A percentile compares a stretch with the other conserved stretches of the same genome.
These are phyloP conservation scores for Heliamphora pulchella DNA, from an alignment of 179 eudicot species.

Conservation along the genomic window DNA sequence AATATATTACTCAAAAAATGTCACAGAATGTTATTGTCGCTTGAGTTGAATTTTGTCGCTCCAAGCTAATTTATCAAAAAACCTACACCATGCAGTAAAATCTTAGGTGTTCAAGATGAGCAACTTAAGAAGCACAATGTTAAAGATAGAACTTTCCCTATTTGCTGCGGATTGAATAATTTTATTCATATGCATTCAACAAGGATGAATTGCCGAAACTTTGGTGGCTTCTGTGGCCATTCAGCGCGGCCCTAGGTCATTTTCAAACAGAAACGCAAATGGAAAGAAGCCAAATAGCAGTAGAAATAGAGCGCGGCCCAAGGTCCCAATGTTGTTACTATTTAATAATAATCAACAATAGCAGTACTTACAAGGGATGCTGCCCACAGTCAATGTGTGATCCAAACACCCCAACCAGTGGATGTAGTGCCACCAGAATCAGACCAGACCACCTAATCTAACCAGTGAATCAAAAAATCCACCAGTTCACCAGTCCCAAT, in stretches of 20 bases:
- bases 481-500: not conserved
- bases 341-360: not conserved
- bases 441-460: not conserved
- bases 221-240: not conserved
- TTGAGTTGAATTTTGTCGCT: not conserved
- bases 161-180: not conserved
- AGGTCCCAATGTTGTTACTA: not conserved
- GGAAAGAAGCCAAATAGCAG: slow-evolving; percentile 1
- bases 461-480: not conserved
- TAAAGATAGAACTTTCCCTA: not conserved
- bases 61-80: not conserved
- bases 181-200: not conserved
- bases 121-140: not conserved
- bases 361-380: not conserved
- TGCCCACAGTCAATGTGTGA: not conserved
- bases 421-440: not conserved
- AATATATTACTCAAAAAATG: not conserved
- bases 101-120: not conserved
- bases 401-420: not conserved
- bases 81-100: not conserved
- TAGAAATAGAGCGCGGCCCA: not conserved
- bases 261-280: not conserved
- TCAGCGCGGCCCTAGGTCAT: not conserved
- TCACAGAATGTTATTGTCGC: not conserved
- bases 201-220: not conserved